A percentile compares a stretch with the other conserved stretches of the same genome.
These are phyloP conservation scores for Clonostachys rhizophaga DNA, from an alignment of 2,329 filamentous ascomycete species.

Conservation along the genomic window DNA sequence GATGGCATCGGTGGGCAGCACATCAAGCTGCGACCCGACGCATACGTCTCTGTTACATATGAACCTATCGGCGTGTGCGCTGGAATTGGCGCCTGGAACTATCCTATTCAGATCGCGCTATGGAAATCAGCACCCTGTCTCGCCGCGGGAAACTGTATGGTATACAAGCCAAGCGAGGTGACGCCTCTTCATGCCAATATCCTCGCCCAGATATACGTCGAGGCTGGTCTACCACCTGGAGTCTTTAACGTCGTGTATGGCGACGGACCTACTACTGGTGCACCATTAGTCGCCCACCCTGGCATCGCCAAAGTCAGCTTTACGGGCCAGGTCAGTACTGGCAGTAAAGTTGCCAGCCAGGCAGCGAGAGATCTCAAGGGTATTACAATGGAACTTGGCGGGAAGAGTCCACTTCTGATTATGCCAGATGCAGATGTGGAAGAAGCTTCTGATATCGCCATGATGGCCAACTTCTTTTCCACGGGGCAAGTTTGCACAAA, in stretches of 20 bases:
- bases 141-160: conserved; percentile 83
- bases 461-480: conserved; percentile 93
- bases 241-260: conserved; percentile 88
- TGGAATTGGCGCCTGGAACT: conserved; percentile 89
- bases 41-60: conserved; percentile 80
- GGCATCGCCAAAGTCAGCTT: conserved; percentile 82
- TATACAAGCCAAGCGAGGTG: conserved; percentile 87
- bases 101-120: conserved; percentile 83
- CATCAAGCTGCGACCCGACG: conserved; percentile 66
- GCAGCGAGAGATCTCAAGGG: conserved; percentile 82
- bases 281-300: conserved; percentile 67
- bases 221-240: conserved; percentile 74
- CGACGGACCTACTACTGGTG: conserved; percentile 66
- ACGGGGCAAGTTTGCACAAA: conserved; percentile 92
- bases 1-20: conserved; percentile 80
- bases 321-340: conserved; percentile 81
- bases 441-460: conserved; percentile 80
- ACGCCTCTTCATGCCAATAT: conserved; percentile 78
- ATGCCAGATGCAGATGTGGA: conserved; percentile 76
- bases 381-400: conserved; percentile 87
- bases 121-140: conserved; percentile 88
- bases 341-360: conserved; percentile 72
- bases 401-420: conserved; percentile 77
- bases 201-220: conserved; percentile 70
- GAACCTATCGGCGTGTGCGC: conserved; percentile 79